A percentile compares a stretch with the other conserved stretches of the same genome.
These are phyloP conservation scores for Magnusiomyces suaveolens DNA, from an alignment of 1,139 yeast species.

Conservation along the genomic window DNA sequence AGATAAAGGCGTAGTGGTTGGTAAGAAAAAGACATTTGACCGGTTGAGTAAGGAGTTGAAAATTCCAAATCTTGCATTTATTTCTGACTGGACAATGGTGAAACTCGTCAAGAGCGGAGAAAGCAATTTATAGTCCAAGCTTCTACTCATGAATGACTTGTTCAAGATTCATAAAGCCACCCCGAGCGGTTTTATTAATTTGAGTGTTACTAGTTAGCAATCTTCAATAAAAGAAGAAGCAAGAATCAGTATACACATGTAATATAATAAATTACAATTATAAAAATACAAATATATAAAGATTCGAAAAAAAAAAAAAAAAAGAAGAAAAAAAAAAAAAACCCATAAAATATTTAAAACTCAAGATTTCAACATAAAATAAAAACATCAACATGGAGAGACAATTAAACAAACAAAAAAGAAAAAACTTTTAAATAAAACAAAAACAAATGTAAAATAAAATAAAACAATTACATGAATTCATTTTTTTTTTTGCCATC, in stretches of 20 bases:
- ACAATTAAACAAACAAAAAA: background rate
- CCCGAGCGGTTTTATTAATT: too few species aligned
- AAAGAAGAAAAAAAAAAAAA: too few species aligned
- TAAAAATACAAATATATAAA: too few species aligned
- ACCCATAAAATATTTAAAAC: too few species aligned
- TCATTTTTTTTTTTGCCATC: background rate
- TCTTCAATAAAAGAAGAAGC: too few species aligned
- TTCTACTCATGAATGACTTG: too few species aligned
- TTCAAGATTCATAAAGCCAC: too few species aligned
- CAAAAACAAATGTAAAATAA: background rate
- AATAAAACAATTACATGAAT: background rate
- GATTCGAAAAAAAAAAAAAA: too few species aligned
- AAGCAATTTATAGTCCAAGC: too few species aligned
- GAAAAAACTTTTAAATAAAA: background rate
- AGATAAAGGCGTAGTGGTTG: slow-evolving; percentile 43
- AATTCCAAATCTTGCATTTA: background rate
- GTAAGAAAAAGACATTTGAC: slow-evolving; percentile 19
- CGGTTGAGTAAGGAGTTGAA: slow-evolving; percentile 2
- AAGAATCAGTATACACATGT: too few species aligned
- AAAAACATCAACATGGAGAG: background rate
- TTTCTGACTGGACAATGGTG: slow-evolving; percentile 3
- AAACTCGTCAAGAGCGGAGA: background rate
- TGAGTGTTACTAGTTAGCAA: too few species aligned
- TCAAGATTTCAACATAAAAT: background rate
- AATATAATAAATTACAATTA: too few species aligned